Conservation (phyloP, 768 basidiomycete genomes). For the Boletus eberwhitei region DNA sequence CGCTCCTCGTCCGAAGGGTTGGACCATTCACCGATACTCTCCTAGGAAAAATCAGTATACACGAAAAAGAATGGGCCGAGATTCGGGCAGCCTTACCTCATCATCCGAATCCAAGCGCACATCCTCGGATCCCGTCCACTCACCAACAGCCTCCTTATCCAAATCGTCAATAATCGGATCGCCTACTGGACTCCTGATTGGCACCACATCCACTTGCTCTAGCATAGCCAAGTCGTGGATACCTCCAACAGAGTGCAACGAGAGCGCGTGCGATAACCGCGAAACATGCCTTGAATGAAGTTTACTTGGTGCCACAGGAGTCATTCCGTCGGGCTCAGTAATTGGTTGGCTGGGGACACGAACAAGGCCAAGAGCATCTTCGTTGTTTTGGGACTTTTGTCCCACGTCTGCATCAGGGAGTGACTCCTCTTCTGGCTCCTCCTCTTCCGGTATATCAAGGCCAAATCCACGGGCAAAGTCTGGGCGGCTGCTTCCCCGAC, state of each 20-base stretch:
- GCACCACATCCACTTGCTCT: constrained; percentile 28
- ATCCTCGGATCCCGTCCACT: constrained; percentile 87
- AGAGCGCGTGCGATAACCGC: constrained; percentile 62
- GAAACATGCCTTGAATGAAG: constrained; percentile 71
- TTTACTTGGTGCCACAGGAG: constrained; percentile 48
- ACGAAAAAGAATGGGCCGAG: neutral
- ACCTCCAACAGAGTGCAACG: constrained; percentile 60
- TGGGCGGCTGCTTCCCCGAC: constrained; percentile 50
- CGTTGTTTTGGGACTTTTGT: constrained; percentile 39
- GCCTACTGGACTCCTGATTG: constrained; percentile 31
- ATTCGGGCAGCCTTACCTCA: constrained; percentile 47
- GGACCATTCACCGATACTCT: constrained; percentile 88
- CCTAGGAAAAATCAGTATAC: constrained; percentile 20
- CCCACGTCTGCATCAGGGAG: constrained; percentile 29
- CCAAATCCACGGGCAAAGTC: constrained; percentile 82
- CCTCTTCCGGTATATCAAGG: constrained; percentile 73
- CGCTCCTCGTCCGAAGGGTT: constrained; percentile 90
- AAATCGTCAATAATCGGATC: constrained; percentile 34
- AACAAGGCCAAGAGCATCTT: constrained; percentile 23
- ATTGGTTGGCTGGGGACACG: constrained; percentile 25
- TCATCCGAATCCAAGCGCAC: constrained; percentile 58
- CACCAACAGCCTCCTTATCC: constrained; percentile 46
- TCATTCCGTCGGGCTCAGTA: constrained; percentile 38
- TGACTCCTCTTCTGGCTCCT: constrained; percentile 52
- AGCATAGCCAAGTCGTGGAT: constrained; percentile 35